Evolutionary conservation across 2,329 filamentous ascomycete genomes (phyloP).

Genomic region (Apiospora koreana): DNA sequence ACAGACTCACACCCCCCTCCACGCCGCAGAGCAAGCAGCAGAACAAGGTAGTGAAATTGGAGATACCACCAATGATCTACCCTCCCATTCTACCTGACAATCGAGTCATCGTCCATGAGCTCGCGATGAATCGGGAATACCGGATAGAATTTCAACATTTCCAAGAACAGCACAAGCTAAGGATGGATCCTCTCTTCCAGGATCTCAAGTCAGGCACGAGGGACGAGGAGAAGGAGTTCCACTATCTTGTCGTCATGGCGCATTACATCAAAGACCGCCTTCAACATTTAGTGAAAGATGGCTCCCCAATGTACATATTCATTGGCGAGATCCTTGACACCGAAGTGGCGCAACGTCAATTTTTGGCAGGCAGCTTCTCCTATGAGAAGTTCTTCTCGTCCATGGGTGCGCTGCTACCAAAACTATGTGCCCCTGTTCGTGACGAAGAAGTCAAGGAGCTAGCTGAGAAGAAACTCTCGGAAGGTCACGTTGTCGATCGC

Average conservation of each 20-base stretch:
- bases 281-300: constrained; percentile 68
- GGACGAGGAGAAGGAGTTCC: constrained; percentile 64
- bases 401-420: constrained; percentile 73
- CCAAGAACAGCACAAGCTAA: constrained; percentile 55
- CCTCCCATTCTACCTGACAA: constrained; percentile 69
- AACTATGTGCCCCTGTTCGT: constrained; percentile 79
- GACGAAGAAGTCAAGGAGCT: constrained; percentile 74
- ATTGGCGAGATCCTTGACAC: constrained; percentile 77
- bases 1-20: constrained; percentile 53
- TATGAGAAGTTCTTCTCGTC: constrained; percentile 80
- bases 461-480: constrained; percentile 59
- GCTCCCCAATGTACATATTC: constrained; percentile 72
- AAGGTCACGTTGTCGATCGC: constrained; percentile 71
- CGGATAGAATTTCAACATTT: constrained; percentile 65
- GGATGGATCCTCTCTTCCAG: constrained; percentile 51
- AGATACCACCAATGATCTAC: constrained; percentile 40
- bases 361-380: constrained; percentile 71
- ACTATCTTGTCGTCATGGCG: constrained; percentile 70
- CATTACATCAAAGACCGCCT: constrained; percentile 72
- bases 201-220: constrained; percentile 66
- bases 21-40: constrained; percentile 50
- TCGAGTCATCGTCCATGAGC: constrained; percentile 73
- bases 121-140: constrained; percentile 78
- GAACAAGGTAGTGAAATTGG: constrained; percentile 40
- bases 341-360: constrained; percentile 69